Conservation (phyloP, 805 yeast species). For the Candida insectorum region DNA sequence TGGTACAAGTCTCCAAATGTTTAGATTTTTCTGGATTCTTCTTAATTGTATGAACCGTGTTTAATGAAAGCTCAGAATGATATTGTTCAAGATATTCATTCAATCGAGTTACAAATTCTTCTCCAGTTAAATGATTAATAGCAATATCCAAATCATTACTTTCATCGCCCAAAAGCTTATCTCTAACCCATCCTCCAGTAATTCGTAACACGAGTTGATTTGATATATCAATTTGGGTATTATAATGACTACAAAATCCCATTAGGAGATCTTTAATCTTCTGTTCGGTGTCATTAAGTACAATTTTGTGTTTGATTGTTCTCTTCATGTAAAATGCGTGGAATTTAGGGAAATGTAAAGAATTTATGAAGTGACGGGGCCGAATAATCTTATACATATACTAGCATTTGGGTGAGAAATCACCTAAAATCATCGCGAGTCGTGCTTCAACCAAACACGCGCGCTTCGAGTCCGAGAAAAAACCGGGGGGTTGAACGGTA, state of each 20-base stretch:
- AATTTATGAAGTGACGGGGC: too few relatives aligned
- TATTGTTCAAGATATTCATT: slow-evolving; percentile 41
- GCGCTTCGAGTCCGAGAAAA: too few relatives aligned
- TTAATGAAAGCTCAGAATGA: slow-evolving; percentile 22
- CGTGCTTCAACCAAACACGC: too few relatives aligned
- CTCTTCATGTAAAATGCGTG: slow-evolving; percentile 3
- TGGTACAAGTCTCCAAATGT: slow-evolving; percentile 95
- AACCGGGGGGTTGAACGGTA: too few relatives aligned
- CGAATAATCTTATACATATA: too few relatives aligned
- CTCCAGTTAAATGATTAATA: slow-evolving; percentile 79
- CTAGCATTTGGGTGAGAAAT: too few relatives aligned
- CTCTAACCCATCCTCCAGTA: slow-evolving; percentile 99
- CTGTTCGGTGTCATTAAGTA: slow-evolving; percentile 39
- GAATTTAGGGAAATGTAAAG: too few relatives aligned
- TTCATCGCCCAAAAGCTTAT: slow-evolving; percentile 75
- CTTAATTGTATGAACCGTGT: slow-evolving; percentile 65
- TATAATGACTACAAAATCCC: slow-evolving; percentile 38
- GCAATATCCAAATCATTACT: slow-evolving; percentile 93
- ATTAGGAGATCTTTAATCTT: slow-evolving; percentile 38
- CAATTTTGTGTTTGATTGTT: slow-evolving; percentile 17
- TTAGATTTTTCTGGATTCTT: slow-evolving; percentile 94
- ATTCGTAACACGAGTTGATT: slow-evolving; percentile 58
- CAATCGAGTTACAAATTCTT: slow-evolving; percentile 71
- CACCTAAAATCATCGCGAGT: too few relatives aligned
- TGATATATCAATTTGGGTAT: slow-evolving; percentile 14